phyloP scores from a whole-genome alignment of 768 basidiomycete genomes.

The Jaapia argillacea region DNA sequence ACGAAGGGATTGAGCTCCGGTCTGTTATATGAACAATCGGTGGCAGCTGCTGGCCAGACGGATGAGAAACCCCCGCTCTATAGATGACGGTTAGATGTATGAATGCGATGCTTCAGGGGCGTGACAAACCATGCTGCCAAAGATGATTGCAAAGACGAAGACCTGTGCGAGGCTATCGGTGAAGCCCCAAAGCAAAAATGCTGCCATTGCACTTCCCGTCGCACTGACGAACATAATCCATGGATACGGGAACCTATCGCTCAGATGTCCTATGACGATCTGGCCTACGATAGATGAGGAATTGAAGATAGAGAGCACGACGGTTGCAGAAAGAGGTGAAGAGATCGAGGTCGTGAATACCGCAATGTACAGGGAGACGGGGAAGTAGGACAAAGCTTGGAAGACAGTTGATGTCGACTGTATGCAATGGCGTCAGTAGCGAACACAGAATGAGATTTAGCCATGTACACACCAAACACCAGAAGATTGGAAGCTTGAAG shows the following conservation, averaged over 20 bases:
- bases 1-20: too few species aligned
- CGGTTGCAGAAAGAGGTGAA: constrained; percentile 11
- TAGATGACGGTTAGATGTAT: too few species aligned
- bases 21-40: constrained; percentile 12
- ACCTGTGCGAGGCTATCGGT: constrained; percentile 11
- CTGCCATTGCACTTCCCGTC: constrained; percentile 8
- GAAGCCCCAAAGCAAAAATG: constrained; percentile 15
- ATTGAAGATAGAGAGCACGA: constrained; percentile 16
- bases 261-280: constrained; percentile 14
- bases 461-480: constrained; percentile 10
- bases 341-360: constrained; percentile 11
- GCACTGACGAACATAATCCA: constrained; percentile 13
- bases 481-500: constrained; percentile 12
- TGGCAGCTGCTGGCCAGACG: constrained; percentile 9
- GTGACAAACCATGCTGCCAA: constrained; percentile 14
- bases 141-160: constrained; percentile 14
- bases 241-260: constrained; percentile 15
- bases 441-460: too few species aligned
- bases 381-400: constrained; percentile 17
- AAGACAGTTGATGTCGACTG: too few species aligned
- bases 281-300: constrained; percentile 14
- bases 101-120: too few species aligned
- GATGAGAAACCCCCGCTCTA: constrained; percentile 15
- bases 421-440: too few species aligned
- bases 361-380: constrained; percentile 16